Base-by-base conservation (phyloP, 2,329 filamentous ascomycete genomes). In the Cladosporium oxysporum region DNA sequence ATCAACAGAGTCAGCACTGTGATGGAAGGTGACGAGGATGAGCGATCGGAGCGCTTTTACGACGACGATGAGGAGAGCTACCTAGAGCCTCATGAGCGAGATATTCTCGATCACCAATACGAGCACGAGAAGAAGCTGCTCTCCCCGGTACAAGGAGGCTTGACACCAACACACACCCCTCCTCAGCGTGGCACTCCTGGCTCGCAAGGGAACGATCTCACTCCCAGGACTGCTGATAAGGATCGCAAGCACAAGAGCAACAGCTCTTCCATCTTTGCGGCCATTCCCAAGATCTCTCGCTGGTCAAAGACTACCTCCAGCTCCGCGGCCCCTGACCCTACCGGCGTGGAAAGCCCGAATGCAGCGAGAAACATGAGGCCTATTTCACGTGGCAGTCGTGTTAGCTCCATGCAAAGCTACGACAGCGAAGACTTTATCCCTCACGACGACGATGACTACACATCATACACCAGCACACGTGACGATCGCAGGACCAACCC, bases 251-350 rank as follows among this genome's bases (percentile, higher is more conserved):
- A 96, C 81, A 96, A 96, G 77, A 94, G 92, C 0, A 90, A 87
- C 75, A 88, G 88, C 66, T 95, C 92, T 0, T 92, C 91, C 0
- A 83, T 88, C 83, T 91, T 96, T 58, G 71, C 66, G 33, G 67
- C 67, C 16, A 79, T 81, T 68, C 93, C 93, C 28, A 97, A 96
- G 81, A 93, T 97, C 69, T 98, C 95, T 6, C 88, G 95, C 52
- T 99, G 95, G 95, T 98, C 94, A 0, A 95, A 96, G 80, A 98
- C 94, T 2, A 99, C 95, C 0, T 87, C 93, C 4, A 97, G 93
- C 0, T 96, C 92, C 67, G 88, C 93, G 52, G 89, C 91, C 18
- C 75, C 75, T 2, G 75, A 76, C 64, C 69, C 67, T 11, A 69
- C 70, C 5, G 66, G 67, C 8, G 62, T 75, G 21, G 74, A 76